Evolutionary conservation across 306 rosid genomes (phyloP), one percentile per base, ranked within the genome.

Genomic region (Medicago ruthenica): DNA sequence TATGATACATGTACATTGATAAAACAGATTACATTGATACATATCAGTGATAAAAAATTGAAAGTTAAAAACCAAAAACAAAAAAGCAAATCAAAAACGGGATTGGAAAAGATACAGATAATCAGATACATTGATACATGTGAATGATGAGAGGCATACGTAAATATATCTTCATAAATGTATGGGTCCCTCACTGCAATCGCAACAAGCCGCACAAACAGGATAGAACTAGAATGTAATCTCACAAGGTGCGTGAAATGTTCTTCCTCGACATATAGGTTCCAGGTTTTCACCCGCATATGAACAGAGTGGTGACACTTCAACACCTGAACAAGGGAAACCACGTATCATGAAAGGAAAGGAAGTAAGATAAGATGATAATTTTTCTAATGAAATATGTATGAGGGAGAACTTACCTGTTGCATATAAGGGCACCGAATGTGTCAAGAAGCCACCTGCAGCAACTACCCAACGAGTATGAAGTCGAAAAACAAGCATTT

Each of bases 391-490:
- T 21, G 21, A 76, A 48, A 31, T 24, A 7, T 65, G 10, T 39
- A 27, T 27, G 76, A 63, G 66, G 59, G 8, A 37, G 15, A 58
- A 65, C 63, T 79, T 85, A 89, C 98, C 99, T 11, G 99, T 96
- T 73, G 97, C 89, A 75, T 92, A 92, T 68, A 96, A 76, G 59
- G 99, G 99, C 76, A 96, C 98, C 8, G 99, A 96, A 81, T 96
- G 99, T 8, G 99, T 96, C 76, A 96, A 84, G 90, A 96, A 96
- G 81, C 99, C 99, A 44, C 99, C 99, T 24, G 99, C 99, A 27
- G 98, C 97, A 45, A 90, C 93, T 40, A 92, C 96, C 99, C 99
- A 96, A 39, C 98, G 99, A 75, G 90, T 87, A 74, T 96, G 99
- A 70, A 96, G 99, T 78, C 99, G 91, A 67, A 96, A 96, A 69